Base-by-base conservation (phyloP, 345 rosid species). In the Firmiana major region DNA sequence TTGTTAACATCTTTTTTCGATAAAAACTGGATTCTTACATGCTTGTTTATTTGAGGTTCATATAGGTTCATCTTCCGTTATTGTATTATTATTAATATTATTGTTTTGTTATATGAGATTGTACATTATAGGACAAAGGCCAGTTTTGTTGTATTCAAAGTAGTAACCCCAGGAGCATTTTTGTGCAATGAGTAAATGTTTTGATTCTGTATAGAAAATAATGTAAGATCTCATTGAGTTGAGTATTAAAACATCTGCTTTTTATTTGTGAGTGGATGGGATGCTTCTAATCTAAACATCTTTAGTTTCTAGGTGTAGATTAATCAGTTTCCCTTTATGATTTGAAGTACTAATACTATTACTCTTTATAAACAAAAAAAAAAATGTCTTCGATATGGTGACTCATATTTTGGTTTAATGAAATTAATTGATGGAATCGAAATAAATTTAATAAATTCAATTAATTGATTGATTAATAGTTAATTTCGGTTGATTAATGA, bases 91-190 rank as follows among this genome's bases (percentile, higher is more conserved):
- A 38, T 38, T n/a, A 45, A 3, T 45, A 24, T 9, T 9, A 51
- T 54, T 54, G 53, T 7, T 48, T 54, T 54, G 53, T 7, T 48
- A 68, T 15, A 45, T 16, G 49, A 70, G 58, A 16, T 26, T 70
- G 40, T 70, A 70, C 17, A 48, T 70, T 48, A 26, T 70, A 48
- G 58, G 42, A 71, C 22, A 16, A 49, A 13, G 24, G 9, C 74
- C 42, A 19, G 74, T 71, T 49, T 71, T 71, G 60, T 51, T 71
- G 74, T 49, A 71, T 49, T 71, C 60, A 49, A 49, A 43, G 57
- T 51, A 28, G 74, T 70, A 49, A 19, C 59, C 19, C 31, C n/a
- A 28, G 73, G 40, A 48, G 21, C 45, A 9, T 51, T 71, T 70
- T 71, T 31, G 43, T 57, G 26, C 31, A 51, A 46, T 4, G 66